These are phyloP conservation scores for Eutreptiella sp. DNA, from an alignment of 208 protist genomes.

Conservation along the genomic window DNA sequence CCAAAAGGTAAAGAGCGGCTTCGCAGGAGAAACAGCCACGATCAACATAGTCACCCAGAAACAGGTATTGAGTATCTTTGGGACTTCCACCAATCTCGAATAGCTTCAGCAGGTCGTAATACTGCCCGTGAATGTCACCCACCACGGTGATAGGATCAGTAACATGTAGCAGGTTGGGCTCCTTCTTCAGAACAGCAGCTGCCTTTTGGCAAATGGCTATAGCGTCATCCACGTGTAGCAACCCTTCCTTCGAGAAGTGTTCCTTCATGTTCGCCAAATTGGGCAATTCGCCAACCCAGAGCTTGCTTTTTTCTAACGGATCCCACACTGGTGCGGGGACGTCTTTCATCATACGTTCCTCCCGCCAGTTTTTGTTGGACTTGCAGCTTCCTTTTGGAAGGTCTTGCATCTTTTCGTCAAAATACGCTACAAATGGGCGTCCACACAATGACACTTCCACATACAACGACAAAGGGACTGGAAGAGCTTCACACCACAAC, in stretches of 20 bases:
- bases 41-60: slow-evolving; percentile 75
- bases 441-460: too few species aligned
- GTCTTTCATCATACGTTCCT: too few species aligned
- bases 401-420: too few species aligned
- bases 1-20: slow-evolving; percentile 56
- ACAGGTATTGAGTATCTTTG: slow-evolving; percentile 50
- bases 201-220: slow-evolving; percentile 60
- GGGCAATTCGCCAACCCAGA: slow-evolving; percentile 29
- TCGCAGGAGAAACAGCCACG: slow-evolving; percentile 50
- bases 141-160: slow-evolving; percentile 41
- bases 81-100: slow-evolving; percentile 64
- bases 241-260: slow-evolving; percentile 66
- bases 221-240: slow-evolving; percentile 60
- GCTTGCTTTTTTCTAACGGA: slow-evolving; percentile 2
- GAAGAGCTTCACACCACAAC: too few species aligned
- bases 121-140: slow-evolving; percentile 78
- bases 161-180: slow-evolving; percentile 37
- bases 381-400: too few species aligned
- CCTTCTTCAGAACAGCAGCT: slow-evolving; percentile 54
- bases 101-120: slow-evolving; percentile 72
- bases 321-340: too few species aligned
- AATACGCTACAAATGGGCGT: too few species aligned
- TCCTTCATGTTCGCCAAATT: slow-evolving; percentile 49
- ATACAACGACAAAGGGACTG: too few species aligned
- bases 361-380: too few species aligned